Percentiles rank a stretch among this genome's conserved stretches.
Evolutionary conservation across 1,284 basidiomycete genomes (phyloP).

Genomic region (Cronartium ribicola): DNA sequence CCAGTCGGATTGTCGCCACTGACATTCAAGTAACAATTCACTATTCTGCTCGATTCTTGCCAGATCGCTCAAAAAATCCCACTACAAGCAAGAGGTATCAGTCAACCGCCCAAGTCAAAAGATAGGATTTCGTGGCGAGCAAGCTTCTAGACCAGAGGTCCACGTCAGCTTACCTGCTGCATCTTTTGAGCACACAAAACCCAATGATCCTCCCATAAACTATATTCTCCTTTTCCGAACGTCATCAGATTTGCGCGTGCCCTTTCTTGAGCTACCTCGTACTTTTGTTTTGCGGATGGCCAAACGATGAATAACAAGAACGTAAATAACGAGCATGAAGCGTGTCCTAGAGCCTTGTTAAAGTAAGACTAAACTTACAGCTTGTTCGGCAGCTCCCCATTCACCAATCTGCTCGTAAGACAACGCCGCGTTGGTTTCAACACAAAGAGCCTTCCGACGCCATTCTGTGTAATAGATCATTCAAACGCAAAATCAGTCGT

Average conservation of each 20-base stretch:
- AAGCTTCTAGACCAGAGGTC: background rate
- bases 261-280: constrained; percentile 85
- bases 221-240: constrained; percentile 93
- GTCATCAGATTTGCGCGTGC: constrained; percentile 76
- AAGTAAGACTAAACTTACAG: constrained; percentile 48
- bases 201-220: constrained; percentile 99
- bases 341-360: background rate
- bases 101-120: background rate
- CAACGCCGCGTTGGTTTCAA: constrained; percentile 86
- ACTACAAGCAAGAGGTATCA: constrained; percentile 55
- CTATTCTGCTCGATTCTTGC: constrained; percentile 85
- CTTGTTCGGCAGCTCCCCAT: constrained; percentile 85
- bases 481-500: background rate
- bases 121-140: background rate
- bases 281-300: constrained; percentile 50
- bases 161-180: constrained; percentile 58
- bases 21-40: constrained; percentile 88
- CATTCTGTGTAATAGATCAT: constrained; percentile 58
- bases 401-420: constrained; percentile 95
- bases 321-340: background rate
- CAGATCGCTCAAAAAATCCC: constrained; percentile 92
- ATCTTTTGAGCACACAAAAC: constrained; percentile 91
- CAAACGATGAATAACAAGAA: constrained; percentile 2
- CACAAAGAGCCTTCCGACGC: constrained; percentile 78
- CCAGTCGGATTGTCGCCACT: constrained; percentile 95